Evolutionary conservation across 805 yeast genomes (phyloP), one percentile per base, ranked within the genome.

Genomic region (Starmerella bombi): DNA sequence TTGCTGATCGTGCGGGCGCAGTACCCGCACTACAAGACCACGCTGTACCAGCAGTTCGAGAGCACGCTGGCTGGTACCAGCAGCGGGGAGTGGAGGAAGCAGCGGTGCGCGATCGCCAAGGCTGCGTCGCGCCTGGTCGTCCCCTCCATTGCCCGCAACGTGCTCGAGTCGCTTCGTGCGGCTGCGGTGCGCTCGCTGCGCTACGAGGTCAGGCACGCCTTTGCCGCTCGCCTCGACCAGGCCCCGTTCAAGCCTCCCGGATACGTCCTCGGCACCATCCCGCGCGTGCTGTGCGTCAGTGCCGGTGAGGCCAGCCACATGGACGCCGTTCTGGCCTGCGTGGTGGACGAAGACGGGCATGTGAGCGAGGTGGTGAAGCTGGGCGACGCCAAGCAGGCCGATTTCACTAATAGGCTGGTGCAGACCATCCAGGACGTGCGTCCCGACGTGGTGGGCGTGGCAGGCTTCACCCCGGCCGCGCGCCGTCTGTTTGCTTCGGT

Each of bases 381-480:
- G 42, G 85, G 77, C 27, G 79, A 75, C 44, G 82, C 85, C 15
- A 76, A 67, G 54, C 71, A 61, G 50, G 59, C 66, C 8, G 77
- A 75, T 5, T 91, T 86, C 63, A 76, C 71, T 44, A 72, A 70
- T 30, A 74, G 72, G 21, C 71, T 88, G 39, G 63, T 70, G 9
- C 70, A 66, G 18, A 67, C 77, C 38, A 75, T 84, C 41, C 70
- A 70, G 40, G 70, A 70, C 22, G 69, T 75, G 45, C 72, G 71
- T 40, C 97, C 97, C 1, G 96, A 91, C 59, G 94, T 85, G 7
- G 74, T 91, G 55, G 96, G 93, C 32, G 68, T 91, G 35, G 77
- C 93, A 33, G 97, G 98, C 5, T 82, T 77, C 61, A 81, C 81
- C 46, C 84, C 84, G 10, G 71, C 70, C 43, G 66, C 86, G 3